These are phyloP conservation scores for Podaxis pistillaris DNA, from an alignment of 768 basidiomycete genomes.

Conservation along the genomic window DNA sequence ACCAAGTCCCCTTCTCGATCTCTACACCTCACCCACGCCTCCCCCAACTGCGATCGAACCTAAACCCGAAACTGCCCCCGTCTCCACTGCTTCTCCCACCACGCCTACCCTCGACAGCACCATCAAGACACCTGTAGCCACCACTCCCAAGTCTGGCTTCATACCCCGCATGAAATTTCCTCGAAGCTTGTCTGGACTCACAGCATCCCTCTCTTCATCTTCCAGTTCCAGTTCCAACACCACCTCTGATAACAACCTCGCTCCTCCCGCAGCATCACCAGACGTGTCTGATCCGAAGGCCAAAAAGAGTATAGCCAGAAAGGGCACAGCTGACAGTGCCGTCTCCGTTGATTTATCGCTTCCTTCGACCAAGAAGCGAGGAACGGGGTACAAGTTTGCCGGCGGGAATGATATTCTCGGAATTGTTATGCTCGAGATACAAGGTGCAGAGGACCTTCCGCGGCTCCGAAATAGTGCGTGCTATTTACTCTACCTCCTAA, in stretches of 20 bases:
- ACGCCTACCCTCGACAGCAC: constrained; percentile 22
- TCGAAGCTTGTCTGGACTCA: constrained; percentile 13
- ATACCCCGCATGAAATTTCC: constrained; percentile 24
- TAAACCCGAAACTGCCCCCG: constrained; percentile 9
- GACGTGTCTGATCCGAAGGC: constrained; percentile 3
- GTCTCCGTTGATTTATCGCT: background rate
- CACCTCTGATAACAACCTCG: background rate
- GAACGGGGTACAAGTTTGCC: constrained; percentile 50
- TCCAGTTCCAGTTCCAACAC: background rate
- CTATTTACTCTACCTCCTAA: background rate
- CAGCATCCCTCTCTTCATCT: constrained; percentile 14
- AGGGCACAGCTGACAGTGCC: constrained; percentile 12
- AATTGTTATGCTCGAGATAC: constrained; percentile 93
- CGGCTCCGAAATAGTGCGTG: constrained; percentile 80
- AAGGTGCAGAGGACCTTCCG: constrained; percentile 81
- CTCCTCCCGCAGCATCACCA: background rate
- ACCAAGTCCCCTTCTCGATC: constrained; percentile 20
- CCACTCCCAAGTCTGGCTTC: constrained; percentile 21
- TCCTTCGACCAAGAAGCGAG: constrained; percentile 24
- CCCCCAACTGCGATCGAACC: constrained; percentile 8
- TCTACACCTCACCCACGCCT: constrained; percentile 21
- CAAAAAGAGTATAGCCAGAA: background rate
- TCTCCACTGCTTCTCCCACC: constrained; percentile 17
- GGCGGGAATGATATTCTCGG: constrained; percentile 83
- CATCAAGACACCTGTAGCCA: constrained; percentile 18